A percentile compares a stretch with the other conserved stretches of the same genome.
Conservation (phyloP, 768 basidiomycete genomes). For the Lactarius indigo region DNA sequence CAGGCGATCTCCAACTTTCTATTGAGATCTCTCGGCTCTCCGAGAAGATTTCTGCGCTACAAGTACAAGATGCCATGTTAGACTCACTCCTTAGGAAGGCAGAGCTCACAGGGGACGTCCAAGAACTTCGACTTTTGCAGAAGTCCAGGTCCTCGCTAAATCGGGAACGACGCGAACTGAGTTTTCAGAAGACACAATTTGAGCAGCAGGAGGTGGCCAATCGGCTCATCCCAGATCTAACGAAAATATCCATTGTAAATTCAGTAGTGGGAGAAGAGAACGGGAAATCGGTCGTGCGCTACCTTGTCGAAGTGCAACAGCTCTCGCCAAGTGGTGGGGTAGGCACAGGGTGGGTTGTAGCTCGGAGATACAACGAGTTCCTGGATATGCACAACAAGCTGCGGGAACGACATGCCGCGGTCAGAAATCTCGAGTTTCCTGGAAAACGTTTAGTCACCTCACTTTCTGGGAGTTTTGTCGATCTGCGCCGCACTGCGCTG, state of each 20-base stretch:
- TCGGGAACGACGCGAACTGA: slow-evolving; percentile 76
- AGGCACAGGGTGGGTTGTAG: slow-evolving; percentile 88
- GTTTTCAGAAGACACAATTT: slow-evolving; percentile 90
- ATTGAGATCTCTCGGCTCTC: slow-evolving; percentile 79
- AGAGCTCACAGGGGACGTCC: slow-evolving; percentile 85
- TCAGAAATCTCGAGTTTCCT: slow-evolving; percentile 81
- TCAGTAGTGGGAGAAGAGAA: slow-evolving; percentile 79
- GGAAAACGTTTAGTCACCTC: slow-evolving; percentile 88
- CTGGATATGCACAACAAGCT: slow-evolving; percentile 83
- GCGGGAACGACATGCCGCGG: slow-evolving; percentile 65
- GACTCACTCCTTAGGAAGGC: slow-evolving; percentile 91
- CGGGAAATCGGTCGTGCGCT: slow-evolving; percentile 88
- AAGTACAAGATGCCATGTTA: slow-evolving; percentile 79
- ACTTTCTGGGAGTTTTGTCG: slow-evolving; percentile 86
- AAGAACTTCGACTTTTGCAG: slow-evolving; percentile 77
- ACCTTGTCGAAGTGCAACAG: slow-evolving; percentile 90
- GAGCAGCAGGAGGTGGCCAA: slow-evolving; percentile 94
- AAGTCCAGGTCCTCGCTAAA: slow-evolving; percentile 80
- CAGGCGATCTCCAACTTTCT: slow-evolving; percentile 85
- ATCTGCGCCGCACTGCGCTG: slow-evolving; percentile 69
- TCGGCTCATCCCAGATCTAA: slow-evolving; percentile 77
- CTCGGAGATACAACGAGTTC: slow-evolving; percentile 94
- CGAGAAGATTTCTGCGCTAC: slow-evolving; percentile 70
- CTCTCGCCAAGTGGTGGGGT: slow-evolving; percentile 74
- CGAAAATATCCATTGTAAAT: slow-evolving; percentile 79